Conservation (phyloP, 192 early-diverging fungal species). For the Chytriomyces confervae region DNA sequence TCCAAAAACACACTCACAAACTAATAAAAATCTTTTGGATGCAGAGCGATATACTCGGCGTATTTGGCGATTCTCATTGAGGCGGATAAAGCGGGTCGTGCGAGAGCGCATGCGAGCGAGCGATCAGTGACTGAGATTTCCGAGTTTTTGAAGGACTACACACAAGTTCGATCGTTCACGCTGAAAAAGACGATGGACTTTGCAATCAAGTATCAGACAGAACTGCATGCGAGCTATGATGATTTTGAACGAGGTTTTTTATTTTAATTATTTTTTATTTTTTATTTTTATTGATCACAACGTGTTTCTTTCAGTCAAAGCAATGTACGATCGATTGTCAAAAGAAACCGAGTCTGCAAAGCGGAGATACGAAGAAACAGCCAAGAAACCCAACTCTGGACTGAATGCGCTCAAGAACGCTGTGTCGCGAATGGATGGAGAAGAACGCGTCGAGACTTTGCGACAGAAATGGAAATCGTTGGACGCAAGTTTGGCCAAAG, state of each 20-base stretch:
- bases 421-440: slow-evolving; percentile 52
- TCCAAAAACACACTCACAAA: background rate
- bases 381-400: slow-evolving; percentile 53
- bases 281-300: background rate
- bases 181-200: slow-evolving; percentile 46
- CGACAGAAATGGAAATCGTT: slow-evolving; percentile 49
- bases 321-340: slow-evolving; percentile 52
- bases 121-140: slow-evolving; percentile 41
- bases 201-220: slow-evolving; percentile 48
- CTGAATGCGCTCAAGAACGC: slow-evolving; percentile 49
- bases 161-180: slow-evolving; percentile 32
- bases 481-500: slow-evolving; percentile 42
- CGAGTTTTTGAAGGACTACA: slow-evolving; percentile 52
- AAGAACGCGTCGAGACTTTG: slow-evolving; percentile 49
- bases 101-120: slow-evolving; percentile 38
- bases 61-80: slow-evolving; percentile 46
- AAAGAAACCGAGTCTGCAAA: slow-evolving; percentile 51
- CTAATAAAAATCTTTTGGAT: background rate
- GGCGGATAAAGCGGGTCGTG: slow-evolving; percentile 44
- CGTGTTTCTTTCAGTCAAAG: slow-evolving; percentile 22
- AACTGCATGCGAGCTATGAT: slow-evolving; percentile 51
- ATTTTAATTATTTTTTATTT: background rate
- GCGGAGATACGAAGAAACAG: slow-evolving; percentile 53
- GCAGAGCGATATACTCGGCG: slow-evolving; percentile 43
- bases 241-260: slow-evolving; percentile 50